These are phyloP conservation scores for Globisporangium lucens DNA, from an alignment of 352 stramenopile species.

Conservation along the genomic window DNA sequence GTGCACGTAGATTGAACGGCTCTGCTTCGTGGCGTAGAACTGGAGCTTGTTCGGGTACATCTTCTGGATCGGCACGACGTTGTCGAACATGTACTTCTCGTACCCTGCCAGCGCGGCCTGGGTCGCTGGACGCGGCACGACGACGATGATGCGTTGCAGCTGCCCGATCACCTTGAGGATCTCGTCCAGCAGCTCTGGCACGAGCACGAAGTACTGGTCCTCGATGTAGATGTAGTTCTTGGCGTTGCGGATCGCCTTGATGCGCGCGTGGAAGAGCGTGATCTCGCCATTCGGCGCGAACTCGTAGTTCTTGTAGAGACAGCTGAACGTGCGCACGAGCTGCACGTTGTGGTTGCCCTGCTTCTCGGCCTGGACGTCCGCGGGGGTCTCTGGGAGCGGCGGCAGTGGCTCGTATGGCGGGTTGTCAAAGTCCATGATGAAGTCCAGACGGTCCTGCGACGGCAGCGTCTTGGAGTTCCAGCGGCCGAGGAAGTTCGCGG, in stretches of 20 bases:
- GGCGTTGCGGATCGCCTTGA: conserved; percentile 52
- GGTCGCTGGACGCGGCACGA: conserved; percentile 31
- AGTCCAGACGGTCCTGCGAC: conserved; percentile 21
- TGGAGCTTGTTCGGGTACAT: conserved; percentile 46
- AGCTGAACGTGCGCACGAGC: conserved; percentile 61
- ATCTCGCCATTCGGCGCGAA: conserved; percentile 51
- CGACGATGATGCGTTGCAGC: conserved; percentile 47
- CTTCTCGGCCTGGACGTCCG: conserved; percentile 18
- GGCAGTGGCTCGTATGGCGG: conserved; percentile 18
- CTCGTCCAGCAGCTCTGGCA: conserved; percentile 40
- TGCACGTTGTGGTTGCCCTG: conserved; percentile 35
- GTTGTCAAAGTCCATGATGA: conserved; percentile 50
- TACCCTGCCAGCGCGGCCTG: conserved; percentile 32
- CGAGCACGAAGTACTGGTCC: conserved; percentile 61
- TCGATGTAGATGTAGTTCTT: conserved; percentile 74
- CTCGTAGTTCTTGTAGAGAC: conserved; percentile 40
- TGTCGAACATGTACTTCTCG: conserved; percentile 62
- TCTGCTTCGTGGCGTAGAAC: conserved; percentile 48
- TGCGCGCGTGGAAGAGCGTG: conserved; percentile 40
- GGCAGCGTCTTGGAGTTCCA: conserved; percentile 46
- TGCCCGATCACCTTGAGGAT: conserved; percentile 40
- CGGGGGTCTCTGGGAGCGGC: conserved; percentile 15
- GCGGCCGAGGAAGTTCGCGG: conserved; percentile 43
- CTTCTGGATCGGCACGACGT: conserved; percentile 36
- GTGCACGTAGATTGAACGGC: conserved; percentile 69